phyloP scores from a whole-genome alignment of 2,329 filamentous ascomycete genomes.

The Epichloe elymi region DNA sequence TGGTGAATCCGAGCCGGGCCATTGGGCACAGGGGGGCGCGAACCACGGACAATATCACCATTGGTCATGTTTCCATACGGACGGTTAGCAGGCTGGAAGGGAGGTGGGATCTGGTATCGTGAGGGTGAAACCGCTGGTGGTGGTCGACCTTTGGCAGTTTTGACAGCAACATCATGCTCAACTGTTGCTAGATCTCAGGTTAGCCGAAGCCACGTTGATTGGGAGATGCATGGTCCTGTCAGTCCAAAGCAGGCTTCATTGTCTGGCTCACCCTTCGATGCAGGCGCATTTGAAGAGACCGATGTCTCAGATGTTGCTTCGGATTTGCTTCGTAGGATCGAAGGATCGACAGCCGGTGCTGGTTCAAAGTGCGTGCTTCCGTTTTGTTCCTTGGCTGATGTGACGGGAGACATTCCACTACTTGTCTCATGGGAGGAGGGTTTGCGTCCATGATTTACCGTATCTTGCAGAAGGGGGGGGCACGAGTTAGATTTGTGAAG shows the following conservation, averaged over 20 bases:
- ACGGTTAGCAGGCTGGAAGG: conserved; percentile 25
- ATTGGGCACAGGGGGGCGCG: conserved; percentile 20
- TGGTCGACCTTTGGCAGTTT: conserved; percentile 14
- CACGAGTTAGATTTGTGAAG: not conserved
- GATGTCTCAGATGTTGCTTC: conserved; percentile 6
- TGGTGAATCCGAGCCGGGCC: conserved; percentile 31
- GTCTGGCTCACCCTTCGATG: conserved; percentile 4
- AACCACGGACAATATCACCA: conserved; percentile 19
- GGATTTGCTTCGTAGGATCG: not conserved
- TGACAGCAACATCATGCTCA: conserved; percentile 6
- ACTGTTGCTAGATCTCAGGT: conserved; percentile 3
- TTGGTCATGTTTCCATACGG: conserved; percentile 18
- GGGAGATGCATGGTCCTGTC: too few species aligned
- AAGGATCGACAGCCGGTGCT: not conserved
- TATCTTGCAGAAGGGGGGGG: not conserved
- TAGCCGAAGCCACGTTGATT: conserved; percentile 2
- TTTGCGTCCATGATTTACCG: not conserved
- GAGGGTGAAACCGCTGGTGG: conserved; percentile 20
- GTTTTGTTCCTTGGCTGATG: not conserved
- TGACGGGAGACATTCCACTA: not conserved
- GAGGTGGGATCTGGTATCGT: conserved; percentile 30
- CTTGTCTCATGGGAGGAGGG: not conserved
- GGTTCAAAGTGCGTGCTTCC: not conserved
- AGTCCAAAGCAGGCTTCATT: too few species aligned
- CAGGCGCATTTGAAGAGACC: not conserved